Evolutionary conservation across 257 asterid genomes (phyloP).

Genomic region (Orobanche coerulescens): DNA sequence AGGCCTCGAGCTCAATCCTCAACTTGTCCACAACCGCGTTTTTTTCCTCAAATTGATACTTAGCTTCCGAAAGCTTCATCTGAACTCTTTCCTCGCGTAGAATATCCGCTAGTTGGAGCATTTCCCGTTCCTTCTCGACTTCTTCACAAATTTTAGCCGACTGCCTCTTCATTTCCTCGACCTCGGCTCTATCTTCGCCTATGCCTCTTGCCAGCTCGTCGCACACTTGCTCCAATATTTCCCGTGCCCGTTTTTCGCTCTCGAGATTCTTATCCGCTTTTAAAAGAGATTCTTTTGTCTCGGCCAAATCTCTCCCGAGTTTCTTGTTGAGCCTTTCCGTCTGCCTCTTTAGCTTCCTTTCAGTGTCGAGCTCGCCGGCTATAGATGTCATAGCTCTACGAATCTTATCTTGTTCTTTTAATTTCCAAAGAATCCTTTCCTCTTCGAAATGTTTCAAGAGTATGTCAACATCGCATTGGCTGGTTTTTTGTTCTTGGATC

Average conservation of each 20-base stretch:
- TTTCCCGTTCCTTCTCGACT: slow-evolving; percentile 88
- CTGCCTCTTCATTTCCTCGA: slow-evolving; percentile 64
- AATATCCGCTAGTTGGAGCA: slow-evolving; percentile 87
- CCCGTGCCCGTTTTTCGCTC: slow-evolving; percentile 69
- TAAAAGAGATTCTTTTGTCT: slow-evolving; percentile 42
- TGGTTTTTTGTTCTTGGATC: slow-evolving; percentile 48
- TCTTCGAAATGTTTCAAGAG: slow-evolving; percentile 53
- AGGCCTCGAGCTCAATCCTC: slow-evolving; percentile 67
- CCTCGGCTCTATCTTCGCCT: slow-evolving; percentile 80
- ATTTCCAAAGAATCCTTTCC: slow-evolving; percentile 54
- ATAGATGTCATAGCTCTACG: slow-evolving; percentile 47
- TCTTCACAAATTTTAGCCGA: slow-evolving; percentile 64
- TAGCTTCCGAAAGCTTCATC: slow-evolving; percentile 93
- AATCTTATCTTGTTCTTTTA: slow-evolving; percentile 65
- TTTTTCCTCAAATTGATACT: slow-evolving; percentile 89
- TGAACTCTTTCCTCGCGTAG: slow-evolving; percentile 95
- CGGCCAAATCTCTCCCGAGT: slow-evolving; percentile 78
- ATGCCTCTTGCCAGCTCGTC: slow-evolving; percentile 83
- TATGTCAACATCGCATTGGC: slow-evolving; percentile 40
- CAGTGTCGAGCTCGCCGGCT: slow-evolving; percentile 59
- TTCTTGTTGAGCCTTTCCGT: slow-evolving; percentile 83
- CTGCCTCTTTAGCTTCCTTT: slow-evolving; percentile 81
- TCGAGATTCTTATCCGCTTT: slow-evolving; percentile 52
- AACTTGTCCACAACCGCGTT: slow-evolving; percentile 60
- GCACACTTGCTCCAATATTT: slow-evolving; percentile 76